Conservation (phyloP, 441 rosid species). For the Theobroma grandiflorum region DNA sequence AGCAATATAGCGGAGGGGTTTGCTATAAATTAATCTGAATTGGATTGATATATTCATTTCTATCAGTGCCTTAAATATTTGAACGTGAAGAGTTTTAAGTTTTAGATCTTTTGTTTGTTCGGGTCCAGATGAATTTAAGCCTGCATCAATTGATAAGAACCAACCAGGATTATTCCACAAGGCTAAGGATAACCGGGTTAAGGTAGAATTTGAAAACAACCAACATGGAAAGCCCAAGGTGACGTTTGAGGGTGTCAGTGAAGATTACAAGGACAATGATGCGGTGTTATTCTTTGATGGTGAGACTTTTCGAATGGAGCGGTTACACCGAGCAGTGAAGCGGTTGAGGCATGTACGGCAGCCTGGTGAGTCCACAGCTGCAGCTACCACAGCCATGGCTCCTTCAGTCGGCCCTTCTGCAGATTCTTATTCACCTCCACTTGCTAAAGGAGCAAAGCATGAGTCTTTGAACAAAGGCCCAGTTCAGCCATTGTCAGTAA, state of each 20-base stretch:
- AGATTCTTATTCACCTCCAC: slow-evolving; percentile 41
- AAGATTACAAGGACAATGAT: slow-evolving; percentile 61
- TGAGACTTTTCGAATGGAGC: slow-evolving; percentile 54
- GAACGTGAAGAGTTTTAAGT: not conserved
- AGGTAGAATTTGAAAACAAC: slow-evolving; percentile 60
- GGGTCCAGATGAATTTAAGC: slow-evolving; percentile 64
- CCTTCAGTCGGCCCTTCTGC: slow-evolving; percentile 34
- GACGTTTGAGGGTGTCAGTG: slow-evolving; percentile 56
- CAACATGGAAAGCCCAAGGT: slow-evolving; percentile 60
- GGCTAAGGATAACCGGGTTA: slow-evolving; percentile 54
- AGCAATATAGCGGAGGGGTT: not conserved
- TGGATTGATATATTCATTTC: not conserved
- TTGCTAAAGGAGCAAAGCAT: slow-evolving; percentile 35
- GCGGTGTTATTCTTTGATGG: slow-evolving; percentile 62
- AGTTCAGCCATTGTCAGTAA: slow-evolving; percentile 39
- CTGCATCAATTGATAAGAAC: slow-evolving; percentile 57
- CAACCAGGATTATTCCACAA: slow-evolving; percentile 56
- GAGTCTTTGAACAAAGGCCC: slow-evolving; percentile 37
- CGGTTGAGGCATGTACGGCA: slow-evolving; percentile 53
- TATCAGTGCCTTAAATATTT: not conserved
- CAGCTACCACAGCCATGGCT: slow-evolving; percentile 28
- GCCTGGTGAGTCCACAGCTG: slow-evolving; percentile 46
- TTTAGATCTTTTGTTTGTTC: slow-evolving; percentile 1
- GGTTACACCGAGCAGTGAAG: slow-evolving; percentile 58
- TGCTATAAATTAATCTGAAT: not conserved